phyloP scores from a whole-genome alignment of 1,284 basidiomycete genomes.

The Moesziomyces antarcticus region DNA sequence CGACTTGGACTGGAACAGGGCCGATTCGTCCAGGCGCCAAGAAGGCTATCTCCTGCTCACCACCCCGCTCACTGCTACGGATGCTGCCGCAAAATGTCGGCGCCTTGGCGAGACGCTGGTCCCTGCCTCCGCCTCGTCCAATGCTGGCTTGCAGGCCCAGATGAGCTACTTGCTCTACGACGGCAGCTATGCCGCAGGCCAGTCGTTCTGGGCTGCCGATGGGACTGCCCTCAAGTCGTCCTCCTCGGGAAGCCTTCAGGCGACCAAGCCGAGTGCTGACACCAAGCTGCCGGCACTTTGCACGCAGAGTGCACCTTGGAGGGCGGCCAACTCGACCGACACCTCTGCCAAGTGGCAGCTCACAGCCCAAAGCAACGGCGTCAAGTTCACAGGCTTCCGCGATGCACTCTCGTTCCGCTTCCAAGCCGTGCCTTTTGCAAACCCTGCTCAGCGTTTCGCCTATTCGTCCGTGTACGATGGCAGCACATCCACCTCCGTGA shows the following conservation, averaged over 20 bases:
- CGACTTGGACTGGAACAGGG: conserved; percentile 48
- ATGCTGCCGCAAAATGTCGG: conserved; percentile 36
- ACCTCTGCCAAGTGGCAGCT: conserved; percentile 28
- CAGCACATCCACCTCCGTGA: conserved; percentile 1
- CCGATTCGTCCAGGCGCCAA: conserved; percentile 29
- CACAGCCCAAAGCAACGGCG: conserved; percentile 19
- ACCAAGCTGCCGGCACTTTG: conserved; percentile 29
- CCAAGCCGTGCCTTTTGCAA: conserved; percentile 35
- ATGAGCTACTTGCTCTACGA: conserved; percentile 28
- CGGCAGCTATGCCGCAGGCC: conserved; percentile 16
- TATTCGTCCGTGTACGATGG: conserved; percentile 41
- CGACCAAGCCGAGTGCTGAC: conserved; percentile 4
- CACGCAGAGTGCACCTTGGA: conserved; percentile 40
- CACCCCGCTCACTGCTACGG: conserved; percentile 13
- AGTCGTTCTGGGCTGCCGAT: conserved; percentile 26
- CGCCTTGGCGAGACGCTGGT: conserved; percentile 40
- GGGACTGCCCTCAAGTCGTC: conserved; percentile 11
- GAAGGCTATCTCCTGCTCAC: conserved; percentile 47
- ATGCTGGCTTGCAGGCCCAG: conserved; percentile 35
- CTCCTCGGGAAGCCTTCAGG: neutral
- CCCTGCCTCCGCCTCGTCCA: conserved; percentile 10
- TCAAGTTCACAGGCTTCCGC: conserved; percentile 37
- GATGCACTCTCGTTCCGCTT: conserved; percentile 47
- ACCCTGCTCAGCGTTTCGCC: conserved; percentile 35
- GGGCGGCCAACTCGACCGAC: conserved; percentile 23